A percentile compares a stretch with the other conserved stretches of the same genome.
Conservation (phyloP, 2,329 filamentous ascomycete species). For the Cladosporium sp. region DNA sequence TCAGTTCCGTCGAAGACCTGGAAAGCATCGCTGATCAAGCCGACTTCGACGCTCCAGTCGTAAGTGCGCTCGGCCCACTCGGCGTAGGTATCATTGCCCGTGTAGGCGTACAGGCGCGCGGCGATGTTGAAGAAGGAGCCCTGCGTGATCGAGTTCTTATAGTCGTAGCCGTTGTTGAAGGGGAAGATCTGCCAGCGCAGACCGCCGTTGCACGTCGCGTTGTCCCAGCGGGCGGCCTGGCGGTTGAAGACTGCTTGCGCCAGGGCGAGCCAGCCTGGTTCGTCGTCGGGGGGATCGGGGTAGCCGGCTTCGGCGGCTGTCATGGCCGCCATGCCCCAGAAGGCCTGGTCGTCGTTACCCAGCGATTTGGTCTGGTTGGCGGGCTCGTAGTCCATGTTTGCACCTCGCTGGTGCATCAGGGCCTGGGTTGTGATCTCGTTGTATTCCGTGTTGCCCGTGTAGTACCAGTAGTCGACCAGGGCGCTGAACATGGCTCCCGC, state of each 20-base stretch:
- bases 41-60: constrained; percentile 40
- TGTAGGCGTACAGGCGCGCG: constrained; percentile 38
- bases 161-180: constrained; percentile 47
- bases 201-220: constrained; percentile 35
- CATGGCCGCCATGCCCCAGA: constrained; percentile 55
- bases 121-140: constrained; percentile 50
- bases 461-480: constrained; percentile 66
- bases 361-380: constrained; percentile 34
- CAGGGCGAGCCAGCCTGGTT: constrained; percentile 43
- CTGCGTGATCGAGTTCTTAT: constrained; percentile 50
- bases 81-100: constrained; percentile 51
- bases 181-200: constrained; percentile 38
- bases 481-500: constrained; percentile 59
- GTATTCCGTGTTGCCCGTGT: constrained; percentile 61
- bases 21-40: constrained; percentile 54
- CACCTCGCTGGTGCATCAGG: constrained; percentile 57
- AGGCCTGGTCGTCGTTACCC: constrained; percentile 54
- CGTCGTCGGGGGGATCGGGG: constrained; percentile 35
- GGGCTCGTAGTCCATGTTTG: constrained; percentile 57
- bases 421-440: constrained; percentile 56
- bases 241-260: constrained; percentile 40
- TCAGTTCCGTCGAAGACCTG: constrained; percentile 46
- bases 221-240: constrained; percentile 36
- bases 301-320: constrained; percentile 51
- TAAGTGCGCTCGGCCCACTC: constrained; percentile 55